Evolutionary conservation across 2,329 filamentous ascomycete species (phyloP).

Genomic region (Ambrosiella beaveri): DNA sequence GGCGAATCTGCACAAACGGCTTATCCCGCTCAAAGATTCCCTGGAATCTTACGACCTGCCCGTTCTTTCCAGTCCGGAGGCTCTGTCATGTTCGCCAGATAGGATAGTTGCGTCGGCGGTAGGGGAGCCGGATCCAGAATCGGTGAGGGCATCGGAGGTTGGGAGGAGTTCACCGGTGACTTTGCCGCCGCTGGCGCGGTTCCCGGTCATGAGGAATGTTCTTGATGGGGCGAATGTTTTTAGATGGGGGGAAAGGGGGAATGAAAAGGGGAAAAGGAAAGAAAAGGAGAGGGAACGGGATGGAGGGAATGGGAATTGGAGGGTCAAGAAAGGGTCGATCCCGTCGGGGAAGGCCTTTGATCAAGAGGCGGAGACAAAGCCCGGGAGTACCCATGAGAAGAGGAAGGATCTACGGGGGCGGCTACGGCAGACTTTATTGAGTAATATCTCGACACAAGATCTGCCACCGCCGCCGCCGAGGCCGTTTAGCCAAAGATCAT

Average conservation of each 20-base stretch:
- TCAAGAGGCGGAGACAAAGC: no score
- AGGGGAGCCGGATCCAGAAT: not conserved
- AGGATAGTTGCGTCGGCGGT: no score
- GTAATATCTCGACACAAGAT: not conserved
- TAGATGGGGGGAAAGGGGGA: not conserved
- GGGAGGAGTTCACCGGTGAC: not conserved
- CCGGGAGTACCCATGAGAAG: no score
- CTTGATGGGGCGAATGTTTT: not conserved
- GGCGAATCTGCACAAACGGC: conserved; percentile 30
- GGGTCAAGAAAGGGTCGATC: not conserved
- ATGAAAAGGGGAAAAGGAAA: not conserved
- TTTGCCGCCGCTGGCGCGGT: not conserved
- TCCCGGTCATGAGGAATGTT: not conserved
- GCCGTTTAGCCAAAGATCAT: no score
- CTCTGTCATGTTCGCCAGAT: no score
- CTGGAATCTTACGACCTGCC: not conserved
- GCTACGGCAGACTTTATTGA: no score
- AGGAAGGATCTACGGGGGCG: no score
- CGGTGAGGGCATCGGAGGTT: not conserved
- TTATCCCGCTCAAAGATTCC: not conserved
- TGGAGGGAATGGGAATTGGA: not conserved
- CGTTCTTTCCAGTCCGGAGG: not conserved
- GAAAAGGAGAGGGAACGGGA: not conserved
- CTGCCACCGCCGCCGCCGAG: not conserved
- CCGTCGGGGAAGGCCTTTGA: no score